Base-by-base conservation (phyloP, 208 protist genomes). In the Acanthamoeba triangularis region DNA sequence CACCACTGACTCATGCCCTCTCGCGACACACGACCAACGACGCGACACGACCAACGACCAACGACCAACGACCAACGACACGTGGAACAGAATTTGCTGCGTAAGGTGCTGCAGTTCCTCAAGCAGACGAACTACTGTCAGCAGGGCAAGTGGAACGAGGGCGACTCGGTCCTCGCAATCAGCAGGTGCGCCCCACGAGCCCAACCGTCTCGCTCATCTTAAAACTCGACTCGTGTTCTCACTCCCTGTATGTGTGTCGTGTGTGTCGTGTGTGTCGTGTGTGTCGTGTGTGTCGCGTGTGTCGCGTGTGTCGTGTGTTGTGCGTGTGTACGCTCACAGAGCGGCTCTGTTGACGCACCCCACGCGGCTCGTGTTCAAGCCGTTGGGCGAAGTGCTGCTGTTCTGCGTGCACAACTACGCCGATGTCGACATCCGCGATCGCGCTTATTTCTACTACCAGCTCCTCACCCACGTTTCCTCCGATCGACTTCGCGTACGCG, bases 361-460 rank as follows among this genome's bases (percentile, higher is more conserved):
- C 8, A 78, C 88, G 30, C 35, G 63, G 49, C 67, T 69, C 28
- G 49, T 93, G 49, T 93, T 93, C 88, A 69, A 93, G 67, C 88
- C 88, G 47, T 25, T 93, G 88, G 88, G 88, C 67, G 88, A 93
- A 18, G 16, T 93, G 37, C 88, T 93, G n/a, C 35, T 80, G 33
- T 93, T 93, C 41, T 93, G 88, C 88, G 49, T 78, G 5, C 63
- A 54, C 41, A 47, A 93, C 44, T 93, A 80, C 78, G 88, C 35
- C 63, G 88, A 93, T 28, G 61, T 93, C 4, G 88, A 93, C 67
- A 80, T 93, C 35, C 59, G 88, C 25, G 88, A 93, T 28, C 35
- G 88, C 3, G 88, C 88, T 20, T 41, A 93, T 44, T 93, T 93
- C 35, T 93, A 93, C 30, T 93, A 93, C 78, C 88, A 93, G 49